phyloP scores from a whole-genome alignment of 345 rosid genomes.

The Eutrema yunnanense region DNA sequence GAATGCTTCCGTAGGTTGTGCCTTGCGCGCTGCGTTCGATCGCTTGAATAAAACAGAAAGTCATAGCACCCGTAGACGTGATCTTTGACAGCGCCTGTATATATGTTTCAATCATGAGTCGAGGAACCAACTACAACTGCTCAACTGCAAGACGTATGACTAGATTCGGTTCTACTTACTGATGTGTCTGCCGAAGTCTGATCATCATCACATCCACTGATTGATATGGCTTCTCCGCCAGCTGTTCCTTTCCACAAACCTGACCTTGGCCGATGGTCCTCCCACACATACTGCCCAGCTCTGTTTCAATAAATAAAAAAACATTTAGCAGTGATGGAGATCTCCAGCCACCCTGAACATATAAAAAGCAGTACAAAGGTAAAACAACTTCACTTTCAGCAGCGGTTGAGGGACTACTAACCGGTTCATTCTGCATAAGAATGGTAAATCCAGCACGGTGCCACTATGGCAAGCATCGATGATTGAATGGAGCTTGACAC shows the following conservation, averaged over 20 bases:
- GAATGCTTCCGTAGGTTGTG: slow-evolving; percentile 66
- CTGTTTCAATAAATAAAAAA: slow-evolving; percentile 24
- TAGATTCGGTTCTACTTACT: slow-evolving; percentile 36
- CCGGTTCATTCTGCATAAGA: slow-evolving; percentile 83
- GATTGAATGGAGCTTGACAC: slow-evolving; percentile 74
- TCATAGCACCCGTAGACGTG: slow-evolving; percentile 88
- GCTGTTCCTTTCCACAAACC: slow-evolving; percentile 83
- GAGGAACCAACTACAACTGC: background rate
- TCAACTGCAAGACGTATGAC: background rate
- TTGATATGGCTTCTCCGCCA: slow-evolving; percentile 83
- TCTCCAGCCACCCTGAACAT: background rate
- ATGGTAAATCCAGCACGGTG: slow-evolving; percentile 77
- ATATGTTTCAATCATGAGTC: background rate
- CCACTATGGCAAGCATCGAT: slow-evolving; percentile 91
- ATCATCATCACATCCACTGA: slow-evolving; percentile 87
- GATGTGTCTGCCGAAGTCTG: slow-evolving; percentile 92
- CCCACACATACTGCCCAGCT: slow-evolving; percentile 67
- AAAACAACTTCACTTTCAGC: background rate
- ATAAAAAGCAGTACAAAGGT: background rate
- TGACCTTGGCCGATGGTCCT: slow-evolving; percentile 81
- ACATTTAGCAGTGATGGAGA: background rate
- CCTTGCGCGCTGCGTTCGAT: slow-evolving; percentile 59
- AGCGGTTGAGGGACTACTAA: background rate
- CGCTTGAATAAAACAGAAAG: slow-evolving; percentile 84
- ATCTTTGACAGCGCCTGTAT: slow-evolving; percentile 72